Evolutionary conservation across 352 stramenopile species (phyloP), one percentile per base, ranked within the genome.

Genomic region (Pythium grandisporangium): DNA sequence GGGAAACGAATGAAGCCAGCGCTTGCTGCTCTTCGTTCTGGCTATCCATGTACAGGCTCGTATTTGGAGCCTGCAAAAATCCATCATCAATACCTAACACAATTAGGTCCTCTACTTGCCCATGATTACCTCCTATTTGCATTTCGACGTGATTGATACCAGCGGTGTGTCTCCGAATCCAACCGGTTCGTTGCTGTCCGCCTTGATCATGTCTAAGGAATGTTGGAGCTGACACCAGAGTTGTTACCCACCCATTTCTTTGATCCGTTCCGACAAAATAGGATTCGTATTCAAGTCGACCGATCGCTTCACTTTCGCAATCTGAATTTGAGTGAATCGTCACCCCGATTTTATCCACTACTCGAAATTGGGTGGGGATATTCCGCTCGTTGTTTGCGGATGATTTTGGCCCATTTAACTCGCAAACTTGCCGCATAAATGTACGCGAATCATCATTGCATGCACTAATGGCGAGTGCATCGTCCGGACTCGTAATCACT

Each of bases 1-100:
- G 70, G 3, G 71, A 88, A 20, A 63, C 66, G 39, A 87, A 85
- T 22, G 37, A 58, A n/a, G 62, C 52, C 20, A 88, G 36, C 3
- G 45, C 48, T n/a, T 74, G 66, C 29, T 78, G 54, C 26, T 86
- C 70, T 2, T 56, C 42, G 30, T 88, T 84, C 39, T 50, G 67
- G 30, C 79, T 60, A 26, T 84, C 66, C 44, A 91, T 75, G 33
- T 81, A 55, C 6, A 83, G 45, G 22, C 55, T 58, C 0, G 58
- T 25, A 21, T 1, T 2, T 37, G 62, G 39, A 75, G 45, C 16
- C 32, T 45, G n/a, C 23, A 41, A n/a, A 71, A 45, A 51, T 1
- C 23, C 25, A 29, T 88, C 74, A 36, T 88, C 74, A 30, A 91
- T 47, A 6, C 68, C 70, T 4, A 88, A 24, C 2, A 75, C 68